phyloP scores from a whole-genome alignment of 768 basidiomycete species.

The Mycena latifolia region DNA sequence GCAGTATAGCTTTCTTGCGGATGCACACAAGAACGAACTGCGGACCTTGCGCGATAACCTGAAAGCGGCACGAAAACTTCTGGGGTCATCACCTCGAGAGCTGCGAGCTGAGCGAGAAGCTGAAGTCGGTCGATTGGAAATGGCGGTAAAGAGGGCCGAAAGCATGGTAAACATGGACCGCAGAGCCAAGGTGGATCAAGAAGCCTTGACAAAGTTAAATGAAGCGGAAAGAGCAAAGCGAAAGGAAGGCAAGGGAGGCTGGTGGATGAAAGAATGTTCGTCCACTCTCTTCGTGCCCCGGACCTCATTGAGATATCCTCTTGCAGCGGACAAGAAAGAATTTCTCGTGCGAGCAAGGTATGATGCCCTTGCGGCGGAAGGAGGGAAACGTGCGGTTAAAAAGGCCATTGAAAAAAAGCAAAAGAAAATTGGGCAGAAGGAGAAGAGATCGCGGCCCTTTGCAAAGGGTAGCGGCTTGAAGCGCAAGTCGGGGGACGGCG shows the following conservation, averaged over 20 bases:
- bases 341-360: constrained; percentile 81
- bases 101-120: constrained; percentile 69
- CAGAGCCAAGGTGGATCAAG: constrained; percentile 75
- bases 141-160: constrained; percentile 80
- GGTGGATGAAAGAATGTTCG: constrained; percentile 89
- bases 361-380: constrained; percentile 80
- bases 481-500: constrained; percentile 27
- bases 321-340: constrained; percentile 82
- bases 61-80: constrained; percentile 74
- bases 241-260: constrained; percentile 81
- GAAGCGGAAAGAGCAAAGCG: constrained; percentile 76
- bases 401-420: constrained; percentile 92
- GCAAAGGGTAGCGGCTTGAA: constrained; percentile 40
- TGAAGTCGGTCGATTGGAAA: constrained; percentile 79
- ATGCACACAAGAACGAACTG: constrained; percentile 75
- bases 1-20: constrained; percentile 82
- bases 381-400: constrained; percentile 86
- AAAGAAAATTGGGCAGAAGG: constrained; percentile 88
- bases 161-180: constrained; percentile 82
- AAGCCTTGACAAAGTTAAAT: constrained; percentile 68
- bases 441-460: constrained; percentile 88
- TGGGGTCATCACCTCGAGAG: constrained; percentile 71
- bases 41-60: constrained; percentile 72
- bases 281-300: constrained; percentile 6
- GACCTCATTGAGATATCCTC: constrained; percentile 21